Percentiles rank a stretch among this genome's conserved stretches.
Conservation (phyloP, 192 early-diverging fungal species). For the Coemansia sp. region DNA sequence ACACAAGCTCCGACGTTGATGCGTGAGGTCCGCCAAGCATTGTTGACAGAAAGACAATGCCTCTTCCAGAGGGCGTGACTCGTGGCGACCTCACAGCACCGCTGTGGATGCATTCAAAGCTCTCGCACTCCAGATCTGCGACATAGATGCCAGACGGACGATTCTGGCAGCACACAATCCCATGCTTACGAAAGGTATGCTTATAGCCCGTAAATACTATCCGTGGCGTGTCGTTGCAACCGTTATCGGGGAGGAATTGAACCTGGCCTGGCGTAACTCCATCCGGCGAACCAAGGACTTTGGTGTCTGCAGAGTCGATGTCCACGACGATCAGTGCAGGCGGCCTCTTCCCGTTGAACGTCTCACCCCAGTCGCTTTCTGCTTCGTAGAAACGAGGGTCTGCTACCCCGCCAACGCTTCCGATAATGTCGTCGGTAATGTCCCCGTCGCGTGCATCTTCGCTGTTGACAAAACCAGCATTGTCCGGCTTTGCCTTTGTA, state of each 20-base stretch:
- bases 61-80: constrained; percentile 55
- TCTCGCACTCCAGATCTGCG: constrained; percentile 34
- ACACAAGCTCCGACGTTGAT: constrained; percentile 58
- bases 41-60: constrained; percentile 67
- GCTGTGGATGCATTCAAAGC: constrained; percentile 35
- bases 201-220: constrained; percentile 72
- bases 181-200: constrained; percentile 59
- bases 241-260: constrained; percentile 52
- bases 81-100: constrained; percentile 65
- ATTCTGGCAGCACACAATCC: constrained; percentile 72
- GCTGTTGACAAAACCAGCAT: neutral
- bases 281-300: constrained; percentile 19
- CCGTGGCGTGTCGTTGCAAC: constrained; percentile 14
- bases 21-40: constrained; percentile 70
- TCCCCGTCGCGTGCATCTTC: constrained; percentile 10
- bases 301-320: constrained; percentile 36
- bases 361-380: constrained; percentile 74
- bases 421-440: constrained; percentile 42
- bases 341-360: constrained; percentile 62
- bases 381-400: constrained; percentile 55
- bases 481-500: constrained; percentile 29
- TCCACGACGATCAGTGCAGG: constrained; percentile 61
- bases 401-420: constrained; percentile 38
- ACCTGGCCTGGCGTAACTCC: constrained; percentile 55
- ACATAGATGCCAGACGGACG: constrained; percentile 62